Evolutionary conservation across 768 basidiomycete species (phyloP), one percentile per base, ranked within the genome.

Genomic region (Phallus indusiatus): DNA sequence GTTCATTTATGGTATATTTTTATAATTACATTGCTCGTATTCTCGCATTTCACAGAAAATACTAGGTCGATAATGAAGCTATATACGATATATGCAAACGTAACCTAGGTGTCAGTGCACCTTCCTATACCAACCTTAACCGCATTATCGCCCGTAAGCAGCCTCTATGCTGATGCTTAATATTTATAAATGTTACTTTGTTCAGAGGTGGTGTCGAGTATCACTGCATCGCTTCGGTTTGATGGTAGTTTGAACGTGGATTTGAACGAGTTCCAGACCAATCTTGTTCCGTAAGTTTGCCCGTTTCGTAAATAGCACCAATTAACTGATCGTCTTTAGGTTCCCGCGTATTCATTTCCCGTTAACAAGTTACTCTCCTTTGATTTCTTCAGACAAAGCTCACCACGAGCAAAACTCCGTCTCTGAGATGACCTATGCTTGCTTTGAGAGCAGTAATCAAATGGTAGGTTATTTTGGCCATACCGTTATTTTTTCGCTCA

Each of bases 1-100:
- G 95, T 75, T 98, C 95, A 24, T 98, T 98, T 82, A 96, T 98
- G 95, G 95, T 84, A 62, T 35, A 36, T 33, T 35, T 33, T 52
- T 21, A 21, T 47, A 10, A n/a, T 10, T 37, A 6, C 33, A 37
- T 21, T 56, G 52, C 21, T 54, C 37, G 57, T 37, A 28, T 28
- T 18, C 35, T 16, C 12, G 49, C 46, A 11, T 17, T 46, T 33
- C 9, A 37, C n/a, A 17, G 35, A 47, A 60, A 6, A 14, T 6
- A 47, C 50, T 59, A 84, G 83, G 83, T 84, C 55, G 90, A 92
- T 73, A 93, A 92, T 70, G 88, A 93, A 76, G 90, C 88, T 35
- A 81, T 82, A 67, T 81, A 81, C 74, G 81, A 82, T 66, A 83
- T 82, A 64, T 84, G 77, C 73, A 73, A 76, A 67, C 77, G 76